Evolutionary conservation across 2,329 filamentous ascomycete genomes (phyloP).

Genomic region (Cladosporium cucumerinum): DNA sequence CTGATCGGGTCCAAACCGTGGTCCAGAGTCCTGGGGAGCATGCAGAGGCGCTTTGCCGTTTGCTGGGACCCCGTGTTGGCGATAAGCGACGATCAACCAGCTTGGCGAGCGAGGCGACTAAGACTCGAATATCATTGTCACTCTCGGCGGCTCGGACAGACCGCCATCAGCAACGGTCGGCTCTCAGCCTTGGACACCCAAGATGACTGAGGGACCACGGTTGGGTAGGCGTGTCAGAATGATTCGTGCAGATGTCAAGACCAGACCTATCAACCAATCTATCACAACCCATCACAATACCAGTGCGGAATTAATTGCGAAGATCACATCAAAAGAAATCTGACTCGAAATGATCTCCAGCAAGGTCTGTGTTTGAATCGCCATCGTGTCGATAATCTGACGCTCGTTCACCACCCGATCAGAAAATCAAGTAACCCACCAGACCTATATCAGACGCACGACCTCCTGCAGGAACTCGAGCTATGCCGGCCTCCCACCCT

Average conservation of each 20-base stretch:
- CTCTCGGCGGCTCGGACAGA: not conserved
- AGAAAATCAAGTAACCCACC: not conserved
- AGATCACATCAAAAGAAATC: not conserved
- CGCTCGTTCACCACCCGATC: not conserved
- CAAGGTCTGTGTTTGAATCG: not conserved
- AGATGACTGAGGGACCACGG: not conserved
- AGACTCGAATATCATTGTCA: not conserved
- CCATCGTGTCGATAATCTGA: not conserved
- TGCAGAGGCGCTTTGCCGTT: not conserved
- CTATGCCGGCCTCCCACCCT: not conserved
- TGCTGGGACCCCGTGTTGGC: not conserved
- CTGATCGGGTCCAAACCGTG: slow-evolving; percentile 10
- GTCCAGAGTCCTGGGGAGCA: slow-evolving; percentile 7
- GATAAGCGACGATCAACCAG: not conserved
- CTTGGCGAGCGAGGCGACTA: not conserved
- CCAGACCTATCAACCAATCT: not conserved
- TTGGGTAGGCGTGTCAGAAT: not conserved
- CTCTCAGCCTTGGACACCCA: not conserved
- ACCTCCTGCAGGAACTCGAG: slow-evolving; percentile 3
- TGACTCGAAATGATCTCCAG: not conserved
- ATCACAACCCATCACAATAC: not conserved
- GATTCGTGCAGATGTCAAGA: slow-evolving; percentile 10
- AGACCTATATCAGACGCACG: slow-evolving; percentile 3
- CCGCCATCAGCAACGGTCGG: not conserved
- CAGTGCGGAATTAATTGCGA: not conserved